Evolutionary conservation across 129 eudicot species (phyloP).

Genomic region (Dittrichia graveolens): DNA sequence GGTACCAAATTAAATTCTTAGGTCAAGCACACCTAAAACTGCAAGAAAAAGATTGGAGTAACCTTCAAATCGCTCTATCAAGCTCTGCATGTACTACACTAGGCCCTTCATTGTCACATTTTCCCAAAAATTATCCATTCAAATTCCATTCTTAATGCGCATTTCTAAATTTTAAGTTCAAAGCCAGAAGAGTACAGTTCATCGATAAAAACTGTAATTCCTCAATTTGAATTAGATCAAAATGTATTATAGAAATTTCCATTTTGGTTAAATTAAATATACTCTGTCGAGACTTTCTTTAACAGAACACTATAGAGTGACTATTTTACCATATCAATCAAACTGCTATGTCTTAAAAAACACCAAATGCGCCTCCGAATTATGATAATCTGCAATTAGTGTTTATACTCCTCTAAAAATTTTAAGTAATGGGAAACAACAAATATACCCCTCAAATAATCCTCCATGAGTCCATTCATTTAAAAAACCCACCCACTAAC

Average conservation of each 20-base stretch:
- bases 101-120: background rate
- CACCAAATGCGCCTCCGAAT: too few relatives aligned
- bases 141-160: background rate
- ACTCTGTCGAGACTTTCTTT: background rate
- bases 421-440: too few relatives aligned
- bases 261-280: background rate
- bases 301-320: too few relatives aligned
- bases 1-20: background rate
- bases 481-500: too few relatives aligned
- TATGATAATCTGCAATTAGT: too few relatives aligned
- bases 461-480: too few relatives aligned
- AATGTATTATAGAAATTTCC: background rate
- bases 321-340: too few relatives aligned
- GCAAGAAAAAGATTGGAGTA: background rate
- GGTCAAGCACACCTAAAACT: background rate
- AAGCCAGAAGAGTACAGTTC: background rate
- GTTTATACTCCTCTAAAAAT: too few relatives aligned
- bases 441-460: too few relatives aligned
- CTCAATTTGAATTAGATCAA: background rate
- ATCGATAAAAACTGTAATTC: background rate
- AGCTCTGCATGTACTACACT: background rate
- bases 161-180: background rate
- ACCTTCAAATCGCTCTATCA: background rate
- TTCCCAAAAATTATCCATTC: background rate
- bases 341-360: too few relatives aligned